These are phyloP conservation scores for Dictyostelium intermedium DNA, from an alignment of 78 protist genomes.

Conservation along the genomic window DNA sequence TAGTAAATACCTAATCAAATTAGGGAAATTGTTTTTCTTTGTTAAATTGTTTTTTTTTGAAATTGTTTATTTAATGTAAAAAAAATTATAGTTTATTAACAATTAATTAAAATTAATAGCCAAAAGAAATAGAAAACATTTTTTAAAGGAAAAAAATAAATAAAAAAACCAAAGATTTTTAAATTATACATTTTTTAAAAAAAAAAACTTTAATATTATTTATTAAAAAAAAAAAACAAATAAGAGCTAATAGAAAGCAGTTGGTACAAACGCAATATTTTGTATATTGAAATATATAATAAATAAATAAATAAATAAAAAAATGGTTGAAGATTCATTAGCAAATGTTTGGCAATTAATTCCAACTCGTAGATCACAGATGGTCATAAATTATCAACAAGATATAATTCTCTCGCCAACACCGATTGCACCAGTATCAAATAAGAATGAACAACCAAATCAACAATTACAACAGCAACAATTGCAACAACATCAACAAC, in stretches of 20 bases:
- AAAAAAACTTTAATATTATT: too few relatives aligned
- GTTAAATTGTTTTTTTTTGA: background rate
- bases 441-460: background rate
- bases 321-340: background rate
- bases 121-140: background rate
- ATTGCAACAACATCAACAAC: background rate
- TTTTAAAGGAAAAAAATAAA: too few relatives aligned
- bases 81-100: too few relatives aligned
- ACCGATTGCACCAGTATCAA: background rate
- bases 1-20: background rate
- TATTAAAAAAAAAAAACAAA: background rate
- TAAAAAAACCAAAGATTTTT: too few relatives aligned
- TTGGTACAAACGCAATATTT: background rate
- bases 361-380: constrained; percentile 14
- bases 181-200: too few relatives aligned
- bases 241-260: too few relatives aligned
- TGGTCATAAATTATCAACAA: background rate
- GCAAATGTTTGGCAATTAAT: constrained; percentile 63
- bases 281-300: background rate
- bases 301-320: background rate
- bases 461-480: background rate
- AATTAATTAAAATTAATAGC: background rate
- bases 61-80: too few relatives aligned
- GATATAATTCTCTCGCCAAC: background rate
- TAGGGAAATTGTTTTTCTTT: background rate